Evolutionary conservation across 108 stramenopile genomes (phyloP).

Genomic region (Pseudonitzschia delicatissima): DNA sequence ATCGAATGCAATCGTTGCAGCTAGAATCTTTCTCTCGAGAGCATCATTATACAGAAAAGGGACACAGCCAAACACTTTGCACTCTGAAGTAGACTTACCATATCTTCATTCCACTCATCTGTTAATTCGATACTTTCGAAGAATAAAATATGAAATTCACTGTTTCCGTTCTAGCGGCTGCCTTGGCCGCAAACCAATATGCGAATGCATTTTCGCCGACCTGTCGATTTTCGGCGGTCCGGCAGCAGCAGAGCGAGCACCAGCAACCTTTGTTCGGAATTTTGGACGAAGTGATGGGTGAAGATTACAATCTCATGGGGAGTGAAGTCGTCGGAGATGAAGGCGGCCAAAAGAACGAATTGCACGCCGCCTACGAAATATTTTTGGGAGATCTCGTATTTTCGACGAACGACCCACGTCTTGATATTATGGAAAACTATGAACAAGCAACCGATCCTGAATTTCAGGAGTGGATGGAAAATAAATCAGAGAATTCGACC

Average conservation of each 20-base stretch:
- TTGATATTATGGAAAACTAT: slow-evolving; percentile 84
- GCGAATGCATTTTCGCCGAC: slow-evolving; percentile 1
- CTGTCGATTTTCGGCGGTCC: not conserved
- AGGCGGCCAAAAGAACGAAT: slow-evolving; percentile 2
- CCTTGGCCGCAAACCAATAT: not conserved
- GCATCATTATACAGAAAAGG: too few species aligned
- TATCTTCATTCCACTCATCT: too few species aligned
- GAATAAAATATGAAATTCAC: slow-evolving; percentile 13
- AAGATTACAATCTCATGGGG: slow-evolving; percentile 65
- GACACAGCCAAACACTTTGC: too few species aligned
- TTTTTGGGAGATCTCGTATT: slow-evolving; percentile 88
- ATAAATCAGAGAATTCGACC: slow-evolving; percentile 52
- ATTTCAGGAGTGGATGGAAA: slow-evolving; percentile 66
- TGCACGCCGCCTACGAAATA: slow-evolving; percentile 60
- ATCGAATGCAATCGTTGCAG: too few species aligned
- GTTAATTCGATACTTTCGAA: too few species aligned
- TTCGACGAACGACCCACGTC: slow-evolving; percentile 81
- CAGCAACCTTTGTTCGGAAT: slow-evolving; percentile 44
- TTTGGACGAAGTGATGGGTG: slow-evolving; percentile 80
- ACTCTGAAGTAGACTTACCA: too few species aligned
- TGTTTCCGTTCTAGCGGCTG: not conserved
- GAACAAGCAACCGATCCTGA: slow-evolving; percentile 57
- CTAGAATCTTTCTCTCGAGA: too few species aligned
- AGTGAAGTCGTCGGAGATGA: slow-evolving; percentile 48
- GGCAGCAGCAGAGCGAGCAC: slow-evolving; percentile 3